A percentile compares a stretch with the other conserved stretches of the same genome.
Evolutionary conservation across 768 basidiomycete genomes (phyloP).

Genomic region (Rhodosporidiobolus odoratus): DNA sequence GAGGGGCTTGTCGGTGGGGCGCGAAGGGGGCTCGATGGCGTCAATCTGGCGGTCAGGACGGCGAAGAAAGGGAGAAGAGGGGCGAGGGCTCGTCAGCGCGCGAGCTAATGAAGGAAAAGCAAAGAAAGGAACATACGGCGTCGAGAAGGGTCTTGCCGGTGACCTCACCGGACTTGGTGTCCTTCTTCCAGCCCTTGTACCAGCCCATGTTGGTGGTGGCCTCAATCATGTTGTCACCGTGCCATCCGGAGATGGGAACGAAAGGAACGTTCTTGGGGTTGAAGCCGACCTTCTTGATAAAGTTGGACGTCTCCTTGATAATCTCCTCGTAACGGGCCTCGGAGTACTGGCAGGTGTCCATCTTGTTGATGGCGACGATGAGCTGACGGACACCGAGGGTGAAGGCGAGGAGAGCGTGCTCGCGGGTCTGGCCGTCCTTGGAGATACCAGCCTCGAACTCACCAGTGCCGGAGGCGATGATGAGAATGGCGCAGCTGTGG

Average conservation of each 20-base stretch:
- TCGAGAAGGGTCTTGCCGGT: slow-evolving; percentile 99
- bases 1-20: slow-evolving; percentile 99
- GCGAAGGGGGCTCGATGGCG: slow-evolving; percentile 93
- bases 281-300: slow-evolving; percentile 76
- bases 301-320: slow-evolving; percentile 46
- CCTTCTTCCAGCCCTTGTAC: slow-evolving; percentile 99
- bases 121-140: slow-evolving; percentile 50
- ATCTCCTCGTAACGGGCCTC: slow-evolving; percentile 96
- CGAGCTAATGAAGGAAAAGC: neutral
- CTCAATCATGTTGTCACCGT: slow-evolving; percentile 99
- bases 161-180: slow-evolving; percentile 81
- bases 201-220: slow-evolving; percentile 95
- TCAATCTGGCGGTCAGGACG: slow-evolving; percentile 57
- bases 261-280: slow-evolving; percentile 98
- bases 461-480: slow-evolving; percentile 98
- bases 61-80: neutral
- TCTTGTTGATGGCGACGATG: slow-evolving; percentile 99
- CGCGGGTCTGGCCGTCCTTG: slow-evolving; percentile 99
- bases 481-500: slow-evolving; percentile 79
- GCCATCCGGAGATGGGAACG: slow-evolving; percentile 99
- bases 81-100: neutral
- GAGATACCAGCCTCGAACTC: slow-evolving; percentile 99
- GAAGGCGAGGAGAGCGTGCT: slow-evolving; percentile 99
- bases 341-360: slow-evolving; percentile 97
- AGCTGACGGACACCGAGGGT: slow-evolving; percentile 97